Conservation (phyloP, 2,329 filamentous ascomycete species). For the Botryotinia calthae region DNA sequence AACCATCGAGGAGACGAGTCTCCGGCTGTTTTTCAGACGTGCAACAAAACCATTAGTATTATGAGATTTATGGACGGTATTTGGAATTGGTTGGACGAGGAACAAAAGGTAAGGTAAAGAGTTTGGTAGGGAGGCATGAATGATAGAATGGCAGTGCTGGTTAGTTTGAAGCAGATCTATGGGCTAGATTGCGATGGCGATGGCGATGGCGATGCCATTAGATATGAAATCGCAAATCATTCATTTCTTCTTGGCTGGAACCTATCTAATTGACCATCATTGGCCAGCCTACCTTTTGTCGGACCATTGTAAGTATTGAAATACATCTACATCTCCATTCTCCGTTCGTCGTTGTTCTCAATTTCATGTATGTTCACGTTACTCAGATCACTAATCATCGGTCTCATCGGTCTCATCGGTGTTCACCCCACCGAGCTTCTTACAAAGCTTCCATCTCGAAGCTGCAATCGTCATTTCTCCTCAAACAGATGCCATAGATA, state of each 20-base stretch:
- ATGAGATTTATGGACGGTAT: neutral
- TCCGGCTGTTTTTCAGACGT: neutral
- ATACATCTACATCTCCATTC: neutral
- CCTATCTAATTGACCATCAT: neutral
- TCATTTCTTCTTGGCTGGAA: neutral
- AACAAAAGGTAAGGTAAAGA: neutral
- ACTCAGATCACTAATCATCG: neutral
- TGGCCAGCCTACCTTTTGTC: neutral
- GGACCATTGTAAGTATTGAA: neutral
- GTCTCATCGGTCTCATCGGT: neutral
- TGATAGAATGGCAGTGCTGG: neutral
- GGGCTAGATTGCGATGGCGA: neutral
- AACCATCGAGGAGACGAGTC: neutral
- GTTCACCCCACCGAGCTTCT: neutral
- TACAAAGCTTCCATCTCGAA: neutral
- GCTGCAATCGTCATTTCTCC: conserved; percentile 11
- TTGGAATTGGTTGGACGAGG: neutral
- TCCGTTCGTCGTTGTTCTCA: neutral
- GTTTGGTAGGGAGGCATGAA: neutral
- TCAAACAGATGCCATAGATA: conserved; percentile 10
- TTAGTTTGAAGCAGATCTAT: neutral
- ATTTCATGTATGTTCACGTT: neutral
- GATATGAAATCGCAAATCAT: neutral
- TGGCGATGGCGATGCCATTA: neutral
- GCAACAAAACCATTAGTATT: neutral